Conservation (phyloP, 129 eudicot species). For the Ambrosia trifida region DNA sequence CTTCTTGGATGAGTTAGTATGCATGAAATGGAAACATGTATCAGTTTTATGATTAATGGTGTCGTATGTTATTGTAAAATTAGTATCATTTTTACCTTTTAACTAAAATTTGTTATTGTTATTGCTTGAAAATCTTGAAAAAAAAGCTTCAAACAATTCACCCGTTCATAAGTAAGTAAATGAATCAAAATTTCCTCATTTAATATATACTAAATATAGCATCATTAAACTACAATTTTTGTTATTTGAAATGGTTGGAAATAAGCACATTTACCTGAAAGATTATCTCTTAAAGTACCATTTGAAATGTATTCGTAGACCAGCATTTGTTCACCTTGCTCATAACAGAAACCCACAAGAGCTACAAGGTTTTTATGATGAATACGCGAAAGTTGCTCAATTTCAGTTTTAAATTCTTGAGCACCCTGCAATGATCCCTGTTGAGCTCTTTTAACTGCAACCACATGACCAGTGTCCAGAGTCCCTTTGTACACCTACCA, state of each 20-base stretch:
- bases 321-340: conserved; percentile 85
- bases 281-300: conserved; percentile 71
- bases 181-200: neutral
- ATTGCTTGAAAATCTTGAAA: neutral
- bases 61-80: neutral
- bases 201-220: neutral
- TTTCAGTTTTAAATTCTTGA: conserved; percentile 78
- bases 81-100: neutral
- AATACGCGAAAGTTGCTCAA: conserved; percentile 80
- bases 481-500: conserved; percentile 81
- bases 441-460: conserved; percentile 86
- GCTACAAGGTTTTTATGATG: conserved; percentile 82
- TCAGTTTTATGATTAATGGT: neutral
- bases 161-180: neutral
- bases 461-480: conserved; percentile 48
- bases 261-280: conserved; percentile 56
- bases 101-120: neutral
- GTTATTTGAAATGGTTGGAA: neutral
- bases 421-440: conserved; percentile 88
- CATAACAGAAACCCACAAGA: conserved; percentile 96
- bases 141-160: neutral
- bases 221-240: no score
- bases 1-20: neutral
- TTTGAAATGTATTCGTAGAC: conserved; percentile 76
- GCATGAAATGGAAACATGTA: neutral